Evolutionary conservation across 352 stramenopile species (phyloP), one percentile per base, ranked within the genome.

Genomic region (Pythium scleroteichum): DNA sequence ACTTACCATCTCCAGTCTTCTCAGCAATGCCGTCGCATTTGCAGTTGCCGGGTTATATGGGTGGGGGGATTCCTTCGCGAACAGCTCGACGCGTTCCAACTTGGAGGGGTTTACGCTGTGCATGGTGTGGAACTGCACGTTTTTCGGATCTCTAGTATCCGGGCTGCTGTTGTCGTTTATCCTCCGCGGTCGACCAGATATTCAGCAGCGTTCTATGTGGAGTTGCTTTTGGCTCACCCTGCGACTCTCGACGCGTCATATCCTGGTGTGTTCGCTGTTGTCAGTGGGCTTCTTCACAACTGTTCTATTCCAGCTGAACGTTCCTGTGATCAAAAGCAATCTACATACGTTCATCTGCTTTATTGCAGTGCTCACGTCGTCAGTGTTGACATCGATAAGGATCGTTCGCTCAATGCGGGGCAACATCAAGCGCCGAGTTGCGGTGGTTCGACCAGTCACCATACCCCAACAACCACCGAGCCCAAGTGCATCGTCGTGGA

Each of bases 41-140:
- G 16, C 10, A 2, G 20, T 44, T 3, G 29, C 32, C 27, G 50
- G 26, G 8, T 4, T 29, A 3, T 57, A 46, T 14, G 50, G 50
- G 12, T 57, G 50, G 50, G 50, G n/a, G 10, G 29, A 20, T n/a
- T 29, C 50, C 2, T 57, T 57, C 14, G 29, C 50, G 1, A 57
- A 41, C 32, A 41, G 19, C 29, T 23, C 50, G 17, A 22, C 19
- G 1, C 16, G 3, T 16, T 23, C 13, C 12, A 38, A 19, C 12
- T 10, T 41, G 5, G 4, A 24, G 12, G 50, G 32, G 12, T 58
- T 58, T 2, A 58, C 38, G 14, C 12, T 35, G 20, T 58, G 51
- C 19, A 48, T 47, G 5, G 51, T 58, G 20, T 10, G 20, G 13
- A 38, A 27, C 38, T 22, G 35, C 26, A 46, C 14, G 12, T n/a